These are phyloP conservation scores for Geranomyces michiganensis DNA, from an alignment of 192 early-diverging fungal genomes.

Conservation along the genomic window DNA sequence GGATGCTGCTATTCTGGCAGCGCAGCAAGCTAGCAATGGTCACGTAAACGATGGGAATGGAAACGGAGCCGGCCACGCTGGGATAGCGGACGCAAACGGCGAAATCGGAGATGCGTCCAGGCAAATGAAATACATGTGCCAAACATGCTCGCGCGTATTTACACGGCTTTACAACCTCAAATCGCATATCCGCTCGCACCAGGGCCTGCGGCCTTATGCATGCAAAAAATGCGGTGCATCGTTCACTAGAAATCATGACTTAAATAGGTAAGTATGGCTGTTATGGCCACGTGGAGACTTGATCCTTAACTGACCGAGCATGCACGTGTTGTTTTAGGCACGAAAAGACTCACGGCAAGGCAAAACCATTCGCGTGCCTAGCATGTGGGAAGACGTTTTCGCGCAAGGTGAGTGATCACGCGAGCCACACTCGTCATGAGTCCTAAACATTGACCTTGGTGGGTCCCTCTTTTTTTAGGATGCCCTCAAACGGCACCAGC, in stretches of 20 bases:
- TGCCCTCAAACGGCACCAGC: conserved; percentile 42
- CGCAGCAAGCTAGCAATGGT: background rate
- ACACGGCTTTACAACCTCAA: conserved; percentile 45
- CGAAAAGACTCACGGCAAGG: conserved; percentile 28
- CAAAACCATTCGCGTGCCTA: conserved; percentile 28
- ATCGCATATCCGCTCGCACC: conserved; percentile 49
- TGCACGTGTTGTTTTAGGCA: conserved; percentile 20
- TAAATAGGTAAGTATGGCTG: conserved; percentile 34
- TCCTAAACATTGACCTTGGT: background rate
- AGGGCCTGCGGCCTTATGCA: conserved; percentile 41
- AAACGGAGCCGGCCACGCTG: too few species aligned
- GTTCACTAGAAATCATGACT: conserved; percentile 45
- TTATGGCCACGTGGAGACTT: background rate
- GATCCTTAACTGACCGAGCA: background rate
- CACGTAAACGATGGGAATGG: too few species aligned
- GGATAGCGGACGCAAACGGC: too few species aligned
- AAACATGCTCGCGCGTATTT: conserved; percentile 33
- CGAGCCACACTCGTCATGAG: background rate
- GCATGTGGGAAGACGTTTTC: conserved; percentile 30
- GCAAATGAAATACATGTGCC: conserved; percentile 36
- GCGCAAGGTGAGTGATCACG: conserved; percentile 21
- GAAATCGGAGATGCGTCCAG: background rate
- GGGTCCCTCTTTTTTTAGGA: conserved; percentile 19
- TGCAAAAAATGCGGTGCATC: conserved; percentile 36
- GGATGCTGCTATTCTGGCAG: conserved; percentile 28